Conservation (phyloP, 768 basidiomycete genomes). For the Cystobasidium onofrii region DNA sequence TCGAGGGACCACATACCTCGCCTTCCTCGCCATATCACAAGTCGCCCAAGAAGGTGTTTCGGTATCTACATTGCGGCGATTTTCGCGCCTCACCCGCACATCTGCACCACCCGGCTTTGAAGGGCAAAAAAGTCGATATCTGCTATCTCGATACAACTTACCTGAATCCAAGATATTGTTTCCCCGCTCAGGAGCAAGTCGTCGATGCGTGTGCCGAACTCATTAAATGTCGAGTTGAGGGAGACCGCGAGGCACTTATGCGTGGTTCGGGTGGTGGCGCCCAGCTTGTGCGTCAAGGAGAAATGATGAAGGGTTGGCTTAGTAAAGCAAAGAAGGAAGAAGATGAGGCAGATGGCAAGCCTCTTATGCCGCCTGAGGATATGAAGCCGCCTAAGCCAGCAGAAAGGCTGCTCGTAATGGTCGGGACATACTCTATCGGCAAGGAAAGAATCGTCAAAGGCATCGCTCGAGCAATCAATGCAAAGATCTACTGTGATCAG, state of each 20-base stretch:
- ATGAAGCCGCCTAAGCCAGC: constrained; percentile 1
- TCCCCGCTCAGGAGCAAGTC: constrained; percentile 90
- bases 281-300: constrained; percentile 33
- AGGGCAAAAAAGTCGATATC: constrained; percentile 70
- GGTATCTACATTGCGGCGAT: constrained; percentile 90
- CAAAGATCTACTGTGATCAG: constrained; percentile 80
- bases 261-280: constrained; percentile 32
- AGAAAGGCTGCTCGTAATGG: constrained; percentile 38
- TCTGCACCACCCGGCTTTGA: constrained; percentile 71
- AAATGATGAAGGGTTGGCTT: constrained; percentile 42
- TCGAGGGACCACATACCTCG: constrained; percentile 77
- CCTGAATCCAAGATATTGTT: constrained; percentile 61
- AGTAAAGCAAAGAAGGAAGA: constrained; percentile 29
- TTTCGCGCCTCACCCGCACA: constrained; percentile 83
- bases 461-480: constrained; percentile 68
- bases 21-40: constrained; percentile 36
- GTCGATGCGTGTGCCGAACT: constrained; percentile 85
- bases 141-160: constrained; percentile 96
- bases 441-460: constrained; percentile 98
- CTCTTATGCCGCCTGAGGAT: neutral
- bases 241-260: constrained; percentile 38
- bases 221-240: constrained; percentile 34
- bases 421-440: constrained; percentile 85
- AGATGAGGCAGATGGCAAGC: constrained; percentile 10
- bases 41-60: constrained; percentile 51